phyloP scores from a whole-genome alignment of 495 filamentous ascomycete species.

The Clavariopsis aquatica region DNA sequence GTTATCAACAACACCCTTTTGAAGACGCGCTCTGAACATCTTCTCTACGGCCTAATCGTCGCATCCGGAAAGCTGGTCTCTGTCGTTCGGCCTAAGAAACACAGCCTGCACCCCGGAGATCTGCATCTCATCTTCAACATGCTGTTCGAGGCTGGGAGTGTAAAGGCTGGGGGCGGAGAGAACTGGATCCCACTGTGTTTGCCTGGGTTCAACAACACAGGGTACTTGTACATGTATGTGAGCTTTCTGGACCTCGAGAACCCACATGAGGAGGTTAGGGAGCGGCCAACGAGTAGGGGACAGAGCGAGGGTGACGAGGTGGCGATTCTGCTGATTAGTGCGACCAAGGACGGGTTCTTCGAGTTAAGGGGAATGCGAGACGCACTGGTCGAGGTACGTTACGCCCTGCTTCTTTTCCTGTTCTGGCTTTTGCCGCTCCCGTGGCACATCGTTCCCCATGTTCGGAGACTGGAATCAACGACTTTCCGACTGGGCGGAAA shows the following conservation, averaged over 20 bases:
- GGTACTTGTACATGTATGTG: slow-evolving; percentile 99
- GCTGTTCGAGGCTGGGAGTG: slow-evolving; percentile 91
- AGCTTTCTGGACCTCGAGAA: slow-evolving; percentile 73
- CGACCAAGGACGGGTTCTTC: slow-evolving; percentile 90
- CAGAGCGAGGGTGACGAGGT: slow-evolving; percentile 67
- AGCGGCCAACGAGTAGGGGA: slow-evolving; percentile 38
- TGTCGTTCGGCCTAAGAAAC: slow-evolving; percentile 89
- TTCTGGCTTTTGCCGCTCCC: not conserved
- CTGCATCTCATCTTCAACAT: slow-evolving; percentile 98
- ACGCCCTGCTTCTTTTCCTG: slow-evolving; percentile 9
- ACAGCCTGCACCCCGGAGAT: slow-evolving; percentile 93
- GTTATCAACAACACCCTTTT: slow-evolving; percentile 84
- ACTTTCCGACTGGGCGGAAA: not conserved
- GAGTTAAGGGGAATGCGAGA: slow-evolving; percentile 84
- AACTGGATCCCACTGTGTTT: slow-evolving; percentile 98
- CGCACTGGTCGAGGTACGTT: slow-evolving; percentile 64
- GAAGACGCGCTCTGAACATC: slow-evolving; percentile 67
- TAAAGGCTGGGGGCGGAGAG: slow-evolving; percentile 87
- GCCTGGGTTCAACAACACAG: slow-evolving; percentile 94
- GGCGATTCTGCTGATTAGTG: slow-evolving; percentile 89
- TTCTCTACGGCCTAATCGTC: slow-evolving; percentile 92
- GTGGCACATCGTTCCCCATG: not conserved
- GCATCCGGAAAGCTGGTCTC: slow-evolving; percentile 93
- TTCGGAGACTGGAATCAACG: not conserved
- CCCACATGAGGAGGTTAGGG: slow-evolving; percentile 43